A percentile compares a stretch with the other conserved stretches of the same genome.
Evolutionary conservation across 2,329 filamentous ascomycete genomes (phyloP).

Genomic region (Cordyceps javanica): DNA sequence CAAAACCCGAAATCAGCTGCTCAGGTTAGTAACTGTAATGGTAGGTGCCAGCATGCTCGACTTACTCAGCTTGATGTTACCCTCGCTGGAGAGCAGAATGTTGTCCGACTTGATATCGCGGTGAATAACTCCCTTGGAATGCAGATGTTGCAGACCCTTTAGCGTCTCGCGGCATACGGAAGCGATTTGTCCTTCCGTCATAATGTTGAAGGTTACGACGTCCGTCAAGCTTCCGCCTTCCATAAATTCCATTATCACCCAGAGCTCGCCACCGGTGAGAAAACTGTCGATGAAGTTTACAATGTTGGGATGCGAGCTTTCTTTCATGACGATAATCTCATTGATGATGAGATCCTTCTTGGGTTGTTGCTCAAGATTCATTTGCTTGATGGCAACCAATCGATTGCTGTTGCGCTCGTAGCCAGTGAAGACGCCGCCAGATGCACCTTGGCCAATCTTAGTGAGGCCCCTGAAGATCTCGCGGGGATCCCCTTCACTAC

Average conservation of each 20-base stretch:
- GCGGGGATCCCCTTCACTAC: slow-evolving; percentile 81
- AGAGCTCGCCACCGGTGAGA: slow-evolving; percentile 80
- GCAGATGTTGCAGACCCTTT: slow-evolving; percentile 85
- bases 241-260: slow-evolving; percentile 99
- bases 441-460: slow-evolving; percentile 97
- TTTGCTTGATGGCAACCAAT: slow-evolving; percentile 97
- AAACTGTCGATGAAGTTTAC: slow-evolving; percentile 99
- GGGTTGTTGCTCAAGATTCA: slow-evolving; percentile 97
- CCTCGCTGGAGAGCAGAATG: slow-evolving; percentile 86
- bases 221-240: slow-evolving; percentile 96
- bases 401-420: slow-evolving; percentile 78
- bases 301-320: slow-evolving; percentile 96
- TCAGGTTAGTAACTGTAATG: slow-evolving; percentile 25
- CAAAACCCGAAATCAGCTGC: slow-evolving; percentile 97
- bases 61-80: slow-evolving; percentile 95
- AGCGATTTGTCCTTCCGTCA: slow-evolving; percentile 96
- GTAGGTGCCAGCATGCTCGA: slow-evolving; percentile 15
- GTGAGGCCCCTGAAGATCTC: slow-evolving; percentile 80
- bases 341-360: slow-evolving; percentile 99
- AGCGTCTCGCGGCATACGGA: slow-evolving; percentile 92
- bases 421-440: slow-evolving; percentile 89
- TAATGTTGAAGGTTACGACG: slow-evolving; percentile 98
- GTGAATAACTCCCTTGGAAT: slow-evolving; percentile 97
- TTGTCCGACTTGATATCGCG: slow-evolving; percentile 99
- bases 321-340: slow-evolving; percentile 98